Evolutionary conservation across 805 yeast species (phyloP).

Genomic region (Maudiozyma serrabonitensis): DNA sequence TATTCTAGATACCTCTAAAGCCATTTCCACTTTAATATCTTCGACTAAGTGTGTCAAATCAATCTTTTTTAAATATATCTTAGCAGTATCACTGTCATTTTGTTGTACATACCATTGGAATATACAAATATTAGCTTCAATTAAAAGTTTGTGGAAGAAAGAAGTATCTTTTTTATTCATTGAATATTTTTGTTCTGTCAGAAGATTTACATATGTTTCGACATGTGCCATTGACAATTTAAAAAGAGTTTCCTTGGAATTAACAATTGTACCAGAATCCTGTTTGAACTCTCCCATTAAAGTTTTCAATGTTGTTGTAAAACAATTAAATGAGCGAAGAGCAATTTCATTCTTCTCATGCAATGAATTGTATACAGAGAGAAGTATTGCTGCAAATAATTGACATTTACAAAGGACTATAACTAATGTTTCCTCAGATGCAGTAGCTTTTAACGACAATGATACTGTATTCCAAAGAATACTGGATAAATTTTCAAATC

Average conservation of each 20-base stretch:
- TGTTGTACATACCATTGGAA: slow-evolving; percentile 26
- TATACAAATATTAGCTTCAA: slow-evolving; percentile 26
- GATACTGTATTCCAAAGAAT: slow-evolving; percentile 32
- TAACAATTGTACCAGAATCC: background rate
- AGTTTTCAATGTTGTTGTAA: slow-evolving; percentile 22
- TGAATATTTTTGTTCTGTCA: slow-evolving; percentile 15
- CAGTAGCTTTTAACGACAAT: slow-evolving; percentile 17
- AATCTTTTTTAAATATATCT: slow-evolving; percentile 28
- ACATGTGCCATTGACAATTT: slow-evolving; percentile 6
- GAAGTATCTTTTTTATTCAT: background rate
- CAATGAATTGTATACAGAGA: slow-evolving; percentile 27
- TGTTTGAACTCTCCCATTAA: slow-evolving; percentile 17
- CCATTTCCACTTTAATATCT: slow-evolving; percentile 8
- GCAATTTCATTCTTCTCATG: slow-evolving; percentile 13
- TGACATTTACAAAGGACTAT: slow-evolving; percentile 15
- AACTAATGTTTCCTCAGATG: slow-evolving; percentile 1
- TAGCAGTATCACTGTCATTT: slow-evolving; percentile 31
- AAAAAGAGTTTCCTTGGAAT: background rate
- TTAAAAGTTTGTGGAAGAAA: slow-evolving; percentile 13
- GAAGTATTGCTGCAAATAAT: slow-evolving; percentile 26
- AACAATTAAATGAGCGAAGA: slow-evolving; percentile 28
- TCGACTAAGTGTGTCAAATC: slow-evolving; percentile 9
- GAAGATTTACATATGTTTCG: slow-evolving; percentile 17
- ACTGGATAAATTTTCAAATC: slow-evolving; percentile 26
- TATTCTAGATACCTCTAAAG: slow-evolving; percentile 27